Evolutionary conservation across 2,329 filamentous ascomycete genomes (phyloP).

Genomic region (Tricladium varicosporioides): DNA sequence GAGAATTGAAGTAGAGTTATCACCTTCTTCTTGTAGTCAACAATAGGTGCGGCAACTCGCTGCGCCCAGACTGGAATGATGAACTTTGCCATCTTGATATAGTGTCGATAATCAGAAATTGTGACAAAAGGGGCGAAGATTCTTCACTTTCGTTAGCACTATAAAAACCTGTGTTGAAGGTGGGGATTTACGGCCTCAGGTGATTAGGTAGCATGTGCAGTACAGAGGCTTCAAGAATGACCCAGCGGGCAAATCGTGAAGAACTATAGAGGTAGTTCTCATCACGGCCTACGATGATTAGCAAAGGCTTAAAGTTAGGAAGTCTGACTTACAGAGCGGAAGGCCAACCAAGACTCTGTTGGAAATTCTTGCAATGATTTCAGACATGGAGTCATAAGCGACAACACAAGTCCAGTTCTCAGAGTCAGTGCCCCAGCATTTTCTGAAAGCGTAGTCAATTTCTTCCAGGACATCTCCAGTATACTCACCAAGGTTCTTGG

Average conservation of each 20-base stretch:
- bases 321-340: conserved; percentile 30
- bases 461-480: conserved; percentile 28
- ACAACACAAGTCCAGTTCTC: conserved; percentile 27
- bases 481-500: conserved; percentile 26
- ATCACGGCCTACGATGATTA: conserved; percentile 26
- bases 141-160: conserved; percentile 23
- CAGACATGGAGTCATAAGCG: conserved; percentile 26
- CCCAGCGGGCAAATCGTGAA: conserved; percentile 33
- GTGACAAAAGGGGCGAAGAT: conserved; percentile 20
- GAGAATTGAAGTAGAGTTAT: conserved; percentile 4
- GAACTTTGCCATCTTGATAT: conserved; percentile 30
- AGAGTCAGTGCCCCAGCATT: conserved; percentile 25
- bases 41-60: conserved; percentile 26
- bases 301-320: neutral
- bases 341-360: conserved; percentile 33
- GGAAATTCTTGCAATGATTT: conserved; percentile 29
- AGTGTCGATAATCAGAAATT: conserved; percentile 21
- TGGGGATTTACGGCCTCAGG: conserved; percentile 33
- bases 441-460: conserved; percentile 26
- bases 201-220: conserved; percentile 32
- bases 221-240: conserved; percentile 36
- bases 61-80: conserved; percentile 36
- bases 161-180: conserved; percentile 22
- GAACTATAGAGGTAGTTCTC: conserved; percentile 35
- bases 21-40: conserved; percentile 26